phyloP scores from a whole-genome alignment of 352 stramenopile genomes.

The Globisporangium rhizosaccharum region DNA sequence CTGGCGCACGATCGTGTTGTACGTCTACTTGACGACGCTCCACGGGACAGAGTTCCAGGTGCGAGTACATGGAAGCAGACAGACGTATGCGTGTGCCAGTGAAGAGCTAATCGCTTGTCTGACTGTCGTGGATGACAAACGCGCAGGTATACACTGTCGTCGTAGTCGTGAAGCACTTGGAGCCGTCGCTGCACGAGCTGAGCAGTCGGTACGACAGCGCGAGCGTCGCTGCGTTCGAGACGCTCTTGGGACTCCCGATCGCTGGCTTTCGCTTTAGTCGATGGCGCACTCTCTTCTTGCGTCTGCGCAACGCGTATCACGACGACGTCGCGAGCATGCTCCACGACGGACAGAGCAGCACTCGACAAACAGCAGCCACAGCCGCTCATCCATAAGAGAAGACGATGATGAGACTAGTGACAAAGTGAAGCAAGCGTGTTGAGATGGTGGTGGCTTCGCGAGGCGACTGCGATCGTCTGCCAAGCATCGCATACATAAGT shows the following conservation, averaged over 20 bases:
- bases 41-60: constrained; percentile 63
- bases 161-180: constrained; percentile 41
- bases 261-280: constrained; percentile 34
- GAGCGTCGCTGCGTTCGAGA: constrained; percentile 25
- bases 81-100: no score
- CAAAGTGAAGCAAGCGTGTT: no score
- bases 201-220: constrained; percentile 20
- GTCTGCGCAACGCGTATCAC: constrained; percentile 45
- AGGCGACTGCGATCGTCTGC: no score
- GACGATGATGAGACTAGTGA: no score
- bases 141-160: constrained; percentile 48
- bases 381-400: neutral
- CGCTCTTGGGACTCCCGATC: constrained; percentile 36
- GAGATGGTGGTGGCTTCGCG: no score
- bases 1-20: constrained; percentile 52
- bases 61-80: neutral
- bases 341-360: neutral
- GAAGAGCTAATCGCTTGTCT: neutral
- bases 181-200: constrained; percentile 29
- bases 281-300: constrained; percentile 36
- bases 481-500: no score
- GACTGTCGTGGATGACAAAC: neutral
- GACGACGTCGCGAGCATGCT: constrained; percentile 26
- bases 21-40: constrained; percentile 44
- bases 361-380: neutral